Conservation (phyloP, 78 protist species). For the Parvularia atlantis region DNA sequence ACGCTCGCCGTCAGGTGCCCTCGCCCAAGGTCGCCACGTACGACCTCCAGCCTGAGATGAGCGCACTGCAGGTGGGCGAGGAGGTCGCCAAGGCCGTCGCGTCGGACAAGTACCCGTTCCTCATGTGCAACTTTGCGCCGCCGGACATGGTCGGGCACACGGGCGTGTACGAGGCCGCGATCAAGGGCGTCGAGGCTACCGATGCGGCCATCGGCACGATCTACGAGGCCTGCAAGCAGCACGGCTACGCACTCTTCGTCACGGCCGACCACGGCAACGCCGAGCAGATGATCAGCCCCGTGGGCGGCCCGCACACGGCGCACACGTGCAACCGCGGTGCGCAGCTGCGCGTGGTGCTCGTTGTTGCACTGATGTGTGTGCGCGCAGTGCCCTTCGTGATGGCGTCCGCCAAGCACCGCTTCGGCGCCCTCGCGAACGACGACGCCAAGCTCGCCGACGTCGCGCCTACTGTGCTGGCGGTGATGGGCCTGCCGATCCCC, state of each 20-base stretch:
- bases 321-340: slow-evolving; percentile 16
- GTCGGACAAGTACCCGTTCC: neutral
- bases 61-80: neutral
- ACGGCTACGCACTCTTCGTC: slow-evolving; percentile 9
- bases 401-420: neutral
- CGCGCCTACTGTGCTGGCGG: slow-evolving; percentile 12
- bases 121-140: slow-evolving; percentile 33
- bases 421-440: neutral
- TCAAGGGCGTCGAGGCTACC: slow-evolving; percentile 5
- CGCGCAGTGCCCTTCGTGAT: neutral
- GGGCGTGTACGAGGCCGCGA: slow-evolving; percentile 4
- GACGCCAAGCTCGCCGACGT: slow-evolving; percentile 3
- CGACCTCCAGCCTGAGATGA: slow-evolving; percentile 20
- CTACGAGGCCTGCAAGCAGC: slow-evolving; percentile 8
- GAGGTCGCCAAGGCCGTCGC: neutral
- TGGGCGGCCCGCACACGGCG: slow-evolving; percentile 15
- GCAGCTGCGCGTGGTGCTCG: neutral
- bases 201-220: slow-evolving; percentile 16
- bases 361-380: neutral
- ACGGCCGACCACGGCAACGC: slow-evolving; percentile 30
- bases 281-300: neutral
- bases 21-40: slow-evolving; percentile 25
- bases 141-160: slow-evolving; percentile 37
- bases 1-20: too few relatives aligned
- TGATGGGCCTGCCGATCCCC: slow-evolving; percentile 13